Evolutionary conservation across 805 yeast genomes (phyloP).

Genomic region (Cyberlindnera sargentensis): DNA sequence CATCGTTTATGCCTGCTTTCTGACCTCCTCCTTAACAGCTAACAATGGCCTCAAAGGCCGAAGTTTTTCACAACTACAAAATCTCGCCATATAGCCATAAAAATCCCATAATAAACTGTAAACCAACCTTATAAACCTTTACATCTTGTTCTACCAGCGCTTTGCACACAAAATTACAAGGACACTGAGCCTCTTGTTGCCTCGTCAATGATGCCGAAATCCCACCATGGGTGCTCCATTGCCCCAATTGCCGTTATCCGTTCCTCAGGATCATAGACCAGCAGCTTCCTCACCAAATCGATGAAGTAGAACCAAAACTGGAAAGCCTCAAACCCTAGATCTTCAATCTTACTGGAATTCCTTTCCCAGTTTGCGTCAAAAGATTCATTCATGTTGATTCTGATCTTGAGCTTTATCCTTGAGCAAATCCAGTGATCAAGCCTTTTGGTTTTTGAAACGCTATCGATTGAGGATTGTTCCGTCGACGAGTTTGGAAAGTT

Average conservation of each 20-base stretch:
- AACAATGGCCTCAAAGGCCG: no score
- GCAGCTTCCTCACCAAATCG: conserved; percentile 58
- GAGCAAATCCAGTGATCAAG: conserved; percentile 38
- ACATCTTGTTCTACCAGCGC: no score
- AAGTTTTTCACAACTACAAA: no score
- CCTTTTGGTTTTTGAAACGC: conserved; percentile 36
- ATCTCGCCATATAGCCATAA: no score
- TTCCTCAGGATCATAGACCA: conserved; percentile 64
- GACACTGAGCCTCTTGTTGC: conserved; percentile 22
- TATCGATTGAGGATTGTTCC: conserved; percentile 28
- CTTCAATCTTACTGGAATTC: conserved; percentile 25
- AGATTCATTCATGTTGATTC: conserved; percentile 19
- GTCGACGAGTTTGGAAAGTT: conserved; percentile 35
- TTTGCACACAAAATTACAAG: background rate
- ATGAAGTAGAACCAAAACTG: conserved; percentile 79
- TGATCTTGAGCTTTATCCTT: conserved; percentile 22
- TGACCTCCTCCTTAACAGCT: no score
- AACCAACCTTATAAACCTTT: no score
- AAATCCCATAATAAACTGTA: no score
- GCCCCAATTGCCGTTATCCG: conserved; percentile 75
- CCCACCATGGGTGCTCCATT: conserved; percentile 77
- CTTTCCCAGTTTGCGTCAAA: conserved; percentile 16
- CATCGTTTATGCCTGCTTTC: conserved; percentile 3
- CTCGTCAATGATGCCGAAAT: conserved; percentile 51
- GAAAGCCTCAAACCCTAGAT: conserved; percentile 51